Evolutionary conservation across 768 basidiomycete species (phyloP).

Genomic region (Amanita phalloides): DNA sequence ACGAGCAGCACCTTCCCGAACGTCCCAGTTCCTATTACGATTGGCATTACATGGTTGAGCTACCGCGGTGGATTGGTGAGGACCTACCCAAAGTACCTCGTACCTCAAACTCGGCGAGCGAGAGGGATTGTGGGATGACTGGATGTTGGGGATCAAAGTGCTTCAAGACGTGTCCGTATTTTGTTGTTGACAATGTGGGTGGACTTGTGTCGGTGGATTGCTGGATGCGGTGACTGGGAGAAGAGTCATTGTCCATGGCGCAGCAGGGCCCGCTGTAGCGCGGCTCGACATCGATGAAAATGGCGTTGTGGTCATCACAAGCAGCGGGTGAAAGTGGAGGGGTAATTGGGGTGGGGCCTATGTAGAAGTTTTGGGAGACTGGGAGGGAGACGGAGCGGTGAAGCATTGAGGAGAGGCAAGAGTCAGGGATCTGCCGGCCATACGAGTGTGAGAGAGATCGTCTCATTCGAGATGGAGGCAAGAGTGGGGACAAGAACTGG

Average conservation of each 20-base stretch:
- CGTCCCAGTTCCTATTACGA: slow-evolving; percentile 78
- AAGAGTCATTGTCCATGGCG: neutral
- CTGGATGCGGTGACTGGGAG: neutral
- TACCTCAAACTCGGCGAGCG: slow-evolving; percentile 72
- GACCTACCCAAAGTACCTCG: slow-evolving; percentile 62
- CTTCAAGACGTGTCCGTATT: neutral
- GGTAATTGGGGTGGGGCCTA: slow-evolving; percentile 50
- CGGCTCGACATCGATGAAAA: slow-evolving; percentile 27
- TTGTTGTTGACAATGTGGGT: neutral
- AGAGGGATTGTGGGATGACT: slow-evolving; percentile 35
- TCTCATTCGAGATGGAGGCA: too few relatives aligned
- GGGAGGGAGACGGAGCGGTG: slow-evolving; percentile 22
- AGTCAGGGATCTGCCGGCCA: neutral
- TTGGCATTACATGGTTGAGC: neutral
- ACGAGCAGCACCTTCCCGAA: slow-evolving; percentile 92
- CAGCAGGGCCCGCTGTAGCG: slow-evolving; percentile 20
- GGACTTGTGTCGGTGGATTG: neutral
- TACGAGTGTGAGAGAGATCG: too few relatives aligned
- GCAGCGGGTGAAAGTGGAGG: slow-evolving; percentile 57
- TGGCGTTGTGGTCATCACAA: slow-evolving; percentile 14
- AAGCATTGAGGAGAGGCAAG: slow-evolving; percentile 15
- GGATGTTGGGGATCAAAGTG: neutral
- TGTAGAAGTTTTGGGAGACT: slow-evolving; percentile 15
- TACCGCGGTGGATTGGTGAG: neutral
- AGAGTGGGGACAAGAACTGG: too few relatives aligned